Percentiles rank a stretch among this genome's conserved stretches.
phyloP scores from a whole-genome alignment of 2,329 filamentous ascomycete species.

The Aspergillus proliferans region DNA sequence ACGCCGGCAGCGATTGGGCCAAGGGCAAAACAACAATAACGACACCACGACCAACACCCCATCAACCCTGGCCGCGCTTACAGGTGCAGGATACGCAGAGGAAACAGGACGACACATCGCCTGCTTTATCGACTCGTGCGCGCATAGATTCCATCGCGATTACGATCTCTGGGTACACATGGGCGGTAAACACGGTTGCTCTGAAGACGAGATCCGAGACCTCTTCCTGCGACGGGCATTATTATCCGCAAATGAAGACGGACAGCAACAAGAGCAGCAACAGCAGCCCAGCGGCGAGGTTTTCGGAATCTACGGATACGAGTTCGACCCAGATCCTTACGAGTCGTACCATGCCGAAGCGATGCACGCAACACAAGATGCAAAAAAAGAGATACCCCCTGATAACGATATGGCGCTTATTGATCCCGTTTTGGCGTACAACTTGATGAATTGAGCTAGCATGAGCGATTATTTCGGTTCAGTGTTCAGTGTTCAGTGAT shows the following conservation, averaged over 20 bases:
- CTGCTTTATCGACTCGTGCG: slow-evolving; percentile 48
- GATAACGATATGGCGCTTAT: slow-evolving; percentile 28
- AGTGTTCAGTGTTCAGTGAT: too few species aligned
- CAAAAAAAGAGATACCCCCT: slow-evolving; percentile 23
- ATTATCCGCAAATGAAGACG: slow-evolving; percentile 20
- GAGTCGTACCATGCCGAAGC: slow-evolving; percentile 8
- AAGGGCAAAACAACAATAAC: slow-evolving; percentile 9
- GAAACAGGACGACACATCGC: slow-evolving; percentile 45
- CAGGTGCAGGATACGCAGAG: slow-evolving; percentile 50
- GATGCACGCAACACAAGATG: slow-evolving; percentile 1
- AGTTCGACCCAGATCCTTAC: slow-evolving; percentile 16
- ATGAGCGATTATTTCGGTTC: too few species aligned
- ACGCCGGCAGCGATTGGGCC: slow-evolving; percentile 29
- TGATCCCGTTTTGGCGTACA: slow-evolving; percentile 29
- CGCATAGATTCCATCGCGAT: slow-evolving; percentile 51
- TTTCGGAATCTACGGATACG: slow-evolving; percentile 33
- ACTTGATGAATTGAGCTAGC: slow-evolving; percentile 16
- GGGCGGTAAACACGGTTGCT: slow-evolving; percentile 37
- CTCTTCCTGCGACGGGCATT: slow-evolving; percentile 36
- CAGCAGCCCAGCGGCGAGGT: slow-evolving; percentile 18
- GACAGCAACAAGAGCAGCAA: background rate
- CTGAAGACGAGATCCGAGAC: slow-evolving; percentile 35
- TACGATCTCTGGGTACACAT: slow-evolving; percentile 55
- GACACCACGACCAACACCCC: slow-evolving; percentile 9
- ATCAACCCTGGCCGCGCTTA: slow-evolving; percentile 45